Conservation (phyloP, 495 filamentous ascomycete genomes). For the Cercophora sp. region DNA sequence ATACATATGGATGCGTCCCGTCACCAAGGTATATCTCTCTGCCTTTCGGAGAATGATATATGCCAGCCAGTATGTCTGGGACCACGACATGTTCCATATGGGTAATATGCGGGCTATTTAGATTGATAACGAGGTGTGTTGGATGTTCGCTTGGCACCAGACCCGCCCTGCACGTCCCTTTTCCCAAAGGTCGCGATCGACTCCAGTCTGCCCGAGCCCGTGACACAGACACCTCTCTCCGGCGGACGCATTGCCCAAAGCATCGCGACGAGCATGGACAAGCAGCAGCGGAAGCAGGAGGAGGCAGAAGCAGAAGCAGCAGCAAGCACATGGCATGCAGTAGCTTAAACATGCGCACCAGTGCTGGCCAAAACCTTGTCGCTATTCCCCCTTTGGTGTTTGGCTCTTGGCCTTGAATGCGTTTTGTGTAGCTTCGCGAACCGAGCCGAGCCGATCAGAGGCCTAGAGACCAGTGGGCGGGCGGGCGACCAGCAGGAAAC, state of each 20-base stretch:
- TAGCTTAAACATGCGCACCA: no score
- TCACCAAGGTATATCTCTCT: constrained; percentile 6
- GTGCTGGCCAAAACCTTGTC: no score
- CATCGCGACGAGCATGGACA: neutral
- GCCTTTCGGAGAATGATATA: constrained; percentile 10
- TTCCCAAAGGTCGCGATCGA: neutral
- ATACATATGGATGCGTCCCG: constrained; percentile 3
- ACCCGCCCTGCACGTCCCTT: neutral
- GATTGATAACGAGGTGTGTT: constrained; percentile 8
- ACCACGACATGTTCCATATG: constrained; percentile 11
- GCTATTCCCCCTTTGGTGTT: no score
- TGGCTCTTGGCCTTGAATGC: neutral
- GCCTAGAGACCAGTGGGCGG: neutral
- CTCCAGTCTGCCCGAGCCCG: neutral
- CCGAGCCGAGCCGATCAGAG: constrained; percentile 4
- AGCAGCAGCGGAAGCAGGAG: no score
- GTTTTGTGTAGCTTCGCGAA: neutral
- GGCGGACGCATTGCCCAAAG: neutral
- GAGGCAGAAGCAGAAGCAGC: no score
- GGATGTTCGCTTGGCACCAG: constrained; percentile 5
- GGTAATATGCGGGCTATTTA: constrained; percentile 18
- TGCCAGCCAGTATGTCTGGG: constrained; percentile 12
- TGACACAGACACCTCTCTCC: constrained; percentile 3
- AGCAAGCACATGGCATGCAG: no score
- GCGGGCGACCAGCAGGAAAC: no score